Evolutionary conservation across 2,329 filamentous ascomycete species (phyloP).

Genomic region (Phyllosticta capitalensis): DNA sequence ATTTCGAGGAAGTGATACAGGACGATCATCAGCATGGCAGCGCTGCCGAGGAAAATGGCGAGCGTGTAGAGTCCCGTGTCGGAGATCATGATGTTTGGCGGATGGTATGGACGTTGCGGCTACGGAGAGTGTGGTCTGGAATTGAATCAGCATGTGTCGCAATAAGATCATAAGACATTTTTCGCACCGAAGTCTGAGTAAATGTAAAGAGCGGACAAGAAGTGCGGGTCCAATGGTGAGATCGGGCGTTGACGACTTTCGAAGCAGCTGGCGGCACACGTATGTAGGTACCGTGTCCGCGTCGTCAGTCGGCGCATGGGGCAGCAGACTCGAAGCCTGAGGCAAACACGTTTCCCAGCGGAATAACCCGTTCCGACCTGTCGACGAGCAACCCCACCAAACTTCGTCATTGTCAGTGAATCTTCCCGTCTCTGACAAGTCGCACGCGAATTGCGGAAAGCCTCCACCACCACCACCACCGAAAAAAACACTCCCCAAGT

Average conservation of each 20-base stretch:
- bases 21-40: conserved; percentile 85
- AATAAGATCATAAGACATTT: neutral
- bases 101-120: neutral
- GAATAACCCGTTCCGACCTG: neutral
- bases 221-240: neutral
- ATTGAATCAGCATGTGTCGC: neutral
- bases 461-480: neutral
- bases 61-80: conserved; percentile 85
- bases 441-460: neutral
- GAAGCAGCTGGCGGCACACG: neutral
- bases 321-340: neutral
- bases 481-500: neutral
- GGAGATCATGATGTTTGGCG: conserved; percentile 66
- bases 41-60: conserved; percentile 83
- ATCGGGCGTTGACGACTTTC: conserved; percentile 3
- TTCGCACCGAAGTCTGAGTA: neutral
- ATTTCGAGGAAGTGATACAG: conserved; percentile 94
- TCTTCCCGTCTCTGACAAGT: neutral
- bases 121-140: neutral
- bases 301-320: neutral
- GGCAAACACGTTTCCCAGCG: neutral
- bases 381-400: neutral
- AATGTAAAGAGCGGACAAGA: neutral
- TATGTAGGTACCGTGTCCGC: neutral
- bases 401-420: neutral